phyloP scores from a whole-genome alignment of 768 basidiomycete species.

The Phlebiopsis flavidoalba region DNA sequence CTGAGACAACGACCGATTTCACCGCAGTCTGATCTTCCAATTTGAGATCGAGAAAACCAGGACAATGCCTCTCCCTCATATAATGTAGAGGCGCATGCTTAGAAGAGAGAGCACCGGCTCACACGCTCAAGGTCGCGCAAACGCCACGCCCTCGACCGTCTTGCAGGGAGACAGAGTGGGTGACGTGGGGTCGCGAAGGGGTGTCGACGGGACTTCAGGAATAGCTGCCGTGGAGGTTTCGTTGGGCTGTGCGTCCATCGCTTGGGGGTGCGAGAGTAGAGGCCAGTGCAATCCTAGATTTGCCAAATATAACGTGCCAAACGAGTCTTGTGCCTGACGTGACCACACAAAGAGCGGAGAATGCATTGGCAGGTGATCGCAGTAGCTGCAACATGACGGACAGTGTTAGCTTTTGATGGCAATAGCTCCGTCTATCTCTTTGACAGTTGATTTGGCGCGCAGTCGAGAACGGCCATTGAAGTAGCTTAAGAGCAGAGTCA shows the following conservation, averaged over 20 bases:
- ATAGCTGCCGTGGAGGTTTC: background rate
- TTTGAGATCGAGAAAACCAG: background rate
- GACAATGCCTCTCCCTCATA: background rate
- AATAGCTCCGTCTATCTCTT: too few relatives aligned
- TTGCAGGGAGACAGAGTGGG: background rate
- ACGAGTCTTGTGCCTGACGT: too few relatives aligned
- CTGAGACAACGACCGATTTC: background rate
- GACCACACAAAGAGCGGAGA: background rate
- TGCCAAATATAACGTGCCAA: too few relatives aligned
- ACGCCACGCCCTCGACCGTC: background rate
- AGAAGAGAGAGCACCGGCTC: background rate
- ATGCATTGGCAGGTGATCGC: background rate
- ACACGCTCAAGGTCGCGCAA: background rate
- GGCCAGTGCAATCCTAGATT: too few relatives aligned
- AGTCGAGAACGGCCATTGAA: too few relatives aligned
- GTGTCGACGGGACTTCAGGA: background rate
- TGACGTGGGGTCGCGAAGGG: background rate
- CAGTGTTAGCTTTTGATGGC: too few relatives aligned
- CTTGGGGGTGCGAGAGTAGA: too few relatives aligned
- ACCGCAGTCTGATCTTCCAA: background rate
- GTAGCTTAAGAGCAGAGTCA: too few relatives aligned
- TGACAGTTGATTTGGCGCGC: too few relatives aligned
- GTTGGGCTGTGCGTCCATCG: background rate
- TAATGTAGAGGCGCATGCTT: background rate
- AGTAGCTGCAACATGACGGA: background rate